Conservation (phyloP, 768 basidiomycete genomes). For the Suillus weaverae region DNA sequence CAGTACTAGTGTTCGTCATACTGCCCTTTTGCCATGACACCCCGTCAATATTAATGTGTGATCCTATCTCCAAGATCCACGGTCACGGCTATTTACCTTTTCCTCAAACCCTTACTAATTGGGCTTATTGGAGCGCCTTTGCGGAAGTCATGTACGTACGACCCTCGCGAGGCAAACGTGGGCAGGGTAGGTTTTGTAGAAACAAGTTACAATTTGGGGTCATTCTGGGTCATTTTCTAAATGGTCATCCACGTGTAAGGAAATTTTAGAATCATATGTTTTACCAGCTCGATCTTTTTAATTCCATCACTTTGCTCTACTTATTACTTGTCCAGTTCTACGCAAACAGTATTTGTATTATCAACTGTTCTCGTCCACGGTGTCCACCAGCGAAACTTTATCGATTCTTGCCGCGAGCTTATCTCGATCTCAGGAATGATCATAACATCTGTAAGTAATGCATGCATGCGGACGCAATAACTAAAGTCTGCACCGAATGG, state of each 20-base stretch:
- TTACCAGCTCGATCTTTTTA: not conserved
- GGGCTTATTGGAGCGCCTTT: slow-evolving; percentile 1
- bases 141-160: slow-evolving; percentile 6
- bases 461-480: not conserved
- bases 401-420: no score
- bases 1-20: not conserved
- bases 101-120: not conserved
- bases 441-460: not conserved
- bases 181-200: not conserved
- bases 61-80: slow-evolving; percentile 4
- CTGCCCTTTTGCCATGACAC: slow-evolving; percentile 5
- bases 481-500: not conserved
- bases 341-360: not conserved
- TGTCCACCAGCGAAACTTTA: not conserved
- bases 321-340: not conserved
- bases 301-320: not conserved
- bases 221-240: not conserved
- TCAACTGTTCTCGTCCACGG: not conserved
- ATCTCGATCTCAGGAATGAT: no score
- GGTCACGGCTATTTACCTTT: slow-evolving; percentile 7
- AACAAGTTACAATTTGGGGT: not conserved
- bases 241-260: slow-evolving; percentile 1
- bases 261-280: slow-evolving; percentile 7
- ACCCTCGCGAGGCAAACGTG: not conserved
- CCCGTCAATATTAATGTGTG: slow-evolving; percentile 7